These are phyloP conservation scores for Pezicula neosporulosa DNA, from an alignment of 2,329 filamentous ascomycete species.

Conservation along the genomic window DNA sequence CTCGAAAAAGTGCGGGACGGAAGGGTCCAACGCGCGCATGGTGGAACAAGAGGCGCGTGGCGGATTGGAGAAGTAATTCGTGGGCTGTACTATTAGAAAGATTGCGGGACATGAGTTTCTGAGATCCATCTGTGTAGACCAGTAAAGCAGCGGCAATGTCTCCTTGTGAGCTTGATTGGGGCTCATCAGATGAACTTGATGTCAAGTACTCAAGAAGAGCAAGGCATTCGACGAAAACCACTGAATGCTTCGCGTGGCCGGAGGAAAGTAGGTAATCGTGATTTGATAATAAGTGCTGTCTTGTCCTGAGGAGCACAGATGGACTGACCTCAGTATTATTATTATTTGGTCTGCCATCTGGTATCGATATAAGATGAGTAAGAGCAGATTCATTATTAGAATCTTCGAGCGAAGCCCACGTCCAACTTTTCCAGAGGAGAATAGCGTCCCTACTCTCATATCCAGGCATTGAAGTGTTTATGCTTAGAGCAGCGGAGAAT, in stretches of 20 bases:
- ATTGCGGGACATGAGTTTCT: conserved; percentile 37
- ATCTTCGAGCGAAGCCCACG: conserved; percentile 23
- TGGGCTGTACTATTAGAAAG: conserved; percentile 34
- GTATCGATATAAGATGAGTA: conserved; percentile 35
- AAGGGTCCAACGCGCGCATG: conserved; percentile 57
- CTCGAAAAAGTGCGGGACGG: conserved; percentile 62
- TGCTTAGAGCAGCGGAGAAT: conserved; percentile 62
- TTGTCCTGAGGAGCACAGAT: conserved; percentile 45
- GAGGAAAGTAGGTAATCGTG: conserved; percentile 54
- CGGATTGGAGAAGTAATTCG: conserved; percentile 68
- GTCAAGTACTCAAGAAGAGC: conserved; percentile 65
- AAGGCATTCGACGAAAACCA: conserved; percentile 56
- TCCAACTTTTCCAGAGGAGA: conserved; percentile 25
- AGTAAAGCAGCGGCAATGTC: conserved; percentile 49
- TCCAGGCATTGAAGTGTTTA: conserved; percentile 40
- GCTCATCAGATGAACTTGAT: conserved; percentile 31
- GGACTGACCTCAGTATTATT: conserved; percentile 16
- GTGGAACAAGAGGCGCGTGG: conserved; percentile 64
- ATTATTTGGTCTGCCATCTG: conserved; percentile 29
- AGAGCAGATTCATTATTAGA: conserved; percentile 27
- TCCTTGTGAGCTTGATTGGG: conserved; percentile 46
- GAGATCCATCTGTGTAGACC: conserved; percentile 37
- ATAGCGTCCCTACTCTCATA: conserved; percentile 28
- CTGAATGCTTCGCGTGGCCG: conserved; percentile 44
- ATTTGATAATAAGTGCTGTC: conserved; percentile 47